Conservation (phyloP, 148 eudicot species). For the Cornus controversa region DNA sequence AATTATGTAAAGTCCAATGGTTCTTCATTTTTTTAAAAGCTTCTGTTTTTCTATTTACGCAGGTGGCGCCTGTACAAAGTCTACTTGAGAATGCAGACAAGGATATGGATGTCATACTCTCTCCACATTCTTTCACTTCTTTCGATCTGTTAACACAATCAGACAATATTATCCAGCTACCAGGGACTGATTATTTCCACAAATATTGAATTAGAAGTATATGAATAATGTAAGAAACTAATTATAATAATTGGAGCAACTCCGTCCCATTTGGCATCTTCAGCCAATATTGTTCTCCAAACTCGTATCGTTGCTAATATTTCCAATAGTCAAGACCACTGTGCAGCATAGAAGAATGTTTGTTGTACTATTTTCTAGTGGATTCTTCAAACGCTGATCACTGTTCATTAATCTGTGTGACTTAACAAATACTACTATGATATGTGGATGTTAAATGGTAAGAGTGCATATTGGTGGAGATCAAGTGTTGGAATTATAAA, state of each 20-base stretch:
- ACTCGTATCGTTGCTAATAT: too few relatives aligned
- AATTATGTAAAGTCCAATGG: too few relatives aligned
- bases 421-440: too few relatives aligned
- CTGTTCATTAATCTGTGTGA: too few relatives aligned
- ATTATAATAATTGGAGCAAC: not conserved
- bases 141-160: slow-evolving; percentile 52
- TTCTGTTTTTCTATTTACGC: slow-evolving; percentile 6
- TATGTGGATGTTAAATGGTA: too few relatives aligned
- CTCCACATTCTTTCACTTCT: slow-evolving; percentile 61
- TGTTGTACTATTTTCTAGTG: too few relatives aligned
- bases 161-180: slow-evolving; percentile 20
- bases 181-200: slow-evolving; percentile 17
- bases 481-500: too few relatives aligned
- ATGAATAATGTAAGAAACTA: not conserved
- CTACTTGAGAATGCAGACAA: slow-evolving; percentile 30
- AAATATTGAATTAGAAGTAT: slow-evolving; percentile 29
- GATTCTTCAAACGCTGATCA: too few relatives aligned
- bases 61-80: slow-evolving; percentile 43
- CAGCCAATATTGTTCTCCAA: not conserved
- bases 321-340: too few relatives aligned
- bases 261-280: not conserved
- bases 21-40: not conserved
- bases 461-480: too few relatives aligned
- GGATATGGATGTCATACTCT: slow-evolving; percentile 35
- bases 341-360: too few relatives aligned